A percentile compares a stretch with the other conserved stretches of the same genome.
Conservation (phyloP, 2,329 filamentous ascomycete genomes). For the Alternaria alternata region DNA sequence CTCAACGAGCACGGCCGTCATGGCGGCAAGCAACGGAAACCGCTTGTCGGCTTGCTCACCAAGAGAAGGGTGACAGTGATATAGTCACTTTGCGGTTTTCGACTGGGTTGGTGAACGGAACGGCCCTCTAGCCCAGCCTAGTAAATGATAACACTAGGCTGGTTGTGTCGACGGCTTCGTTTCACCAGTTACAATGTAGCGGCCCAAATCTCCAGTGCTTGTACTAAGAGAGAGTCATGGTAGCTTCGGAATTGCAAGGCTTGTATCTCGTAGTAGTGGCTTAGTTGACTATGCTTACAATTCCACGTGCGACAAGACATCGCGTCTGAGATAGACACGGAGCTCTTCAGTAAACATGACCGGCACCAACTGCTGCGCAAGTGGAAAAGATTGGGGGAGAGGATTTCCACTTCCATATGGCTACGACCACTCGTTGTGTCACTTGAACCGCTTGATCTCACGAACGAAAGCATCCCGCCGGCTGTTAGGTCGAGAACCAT, state of each 20-base stretch:
- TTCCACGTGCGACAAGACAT: not conserved
- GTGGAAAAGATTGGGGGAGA: not conserved
- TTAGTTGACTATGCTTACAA: not conserved
- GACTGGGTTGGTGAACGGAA: slow-evolving; percentile 8
- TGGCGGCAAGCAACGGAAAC: not conserved
- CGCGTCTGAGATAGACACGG: not conserved
- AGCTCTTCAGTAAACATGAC: not conserved
- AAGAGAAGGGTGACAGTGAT: not conserved
- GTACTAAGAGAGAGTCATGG: not conserved
- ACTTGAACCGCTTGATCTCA: not conserved
- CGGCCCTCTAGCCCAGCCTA: slow-evolving; percentile 15
- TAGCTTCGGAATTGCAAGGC: not conserved
- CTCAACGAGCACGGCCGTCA: not conserved
- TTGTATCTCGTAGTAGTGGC: not conserved
- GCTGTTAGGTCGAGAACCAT: not conserved
- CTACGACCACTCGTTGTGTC: not conserved
- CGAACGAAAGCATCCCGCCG: not conserved
- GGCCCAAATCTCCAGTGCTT: not conserved
- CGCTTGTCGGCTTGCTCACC: not conserved
- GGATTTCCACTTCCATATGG: not conserved
- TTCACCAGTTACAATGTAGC: not conserved
- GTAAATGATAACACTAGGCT: not conserved
- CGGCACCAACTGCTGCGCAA: not conserved
- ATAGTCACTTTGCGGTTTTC: not conserved
- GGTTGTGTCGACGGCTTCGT: not conserved